These are phyloP conservation scores for Dendrobium chrysotoxum DNA, from an alignment of 106 monocot genomes.

Conservation along the genomic window DNA sequence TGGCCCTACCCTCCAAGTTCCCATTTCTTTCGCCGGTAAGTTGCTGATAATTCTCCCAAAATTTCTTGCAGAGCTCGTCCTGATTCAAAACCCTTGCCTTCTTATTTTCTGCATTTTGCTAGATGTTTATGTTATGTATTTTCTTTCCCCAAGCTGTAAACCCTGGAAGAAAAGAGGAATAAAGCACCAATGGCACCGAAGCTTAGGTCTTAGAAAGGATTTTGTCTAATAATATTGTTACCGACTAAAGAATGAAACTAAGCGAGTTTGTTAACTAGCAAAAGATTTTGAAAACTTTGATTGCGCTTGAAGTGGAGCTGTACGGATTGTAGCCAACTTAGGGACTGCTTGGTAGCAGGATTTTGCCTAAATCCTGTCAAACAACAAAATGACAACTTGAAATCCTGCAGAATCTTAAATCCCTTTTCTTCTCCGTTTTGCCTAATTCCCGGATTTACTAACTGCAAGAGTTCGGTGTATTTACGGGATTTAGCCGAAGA, in stretches of 20 bases:
- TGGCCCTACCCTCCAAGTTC: conserved; percentile 88
- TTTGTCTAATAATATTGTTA: neutral
- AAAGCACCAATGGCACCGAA: neutral
- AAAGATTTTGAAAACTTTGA: neutral
- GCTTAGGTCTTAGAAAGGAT: neutral
- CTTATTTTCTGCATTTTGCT: neutral
- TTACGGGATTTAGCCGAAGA: too few relatives aligned
- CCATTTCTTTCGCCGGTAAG: conserved; percentile 66
- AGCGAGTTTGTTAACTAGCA: neutral
- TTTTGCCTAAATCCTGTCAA: too few relatives aligned
- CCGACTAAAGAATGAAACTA: neutral
- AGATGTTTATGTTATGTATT: neutral
- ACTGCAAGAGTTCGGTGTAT: too few relatives aligned
- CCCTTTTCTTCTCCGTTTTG: too few relatives aligned
- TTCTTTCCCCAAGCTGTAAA: neutral
- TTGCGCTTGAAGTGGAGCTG: neutral
- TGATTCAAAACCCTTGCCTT: neutral
- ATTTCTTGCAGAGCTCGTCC: neutral
- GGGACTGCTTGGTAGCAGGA: too few relatives aligned
- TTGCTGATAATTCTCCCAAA: neutral
- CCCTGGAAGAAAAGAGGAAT: neutral
- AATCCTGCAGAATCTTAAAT: too few relatives aligned
- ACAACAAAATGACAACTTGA: too few relatives aligned
- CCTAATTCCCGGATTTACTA: too few relatives aligned
- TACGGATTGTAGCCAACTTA: neutral